Evolutionary conservation across 2,329 filamentous ascomycete genomes (phyloP).

Genomic region (Aureobasidium vineae): DNA sequence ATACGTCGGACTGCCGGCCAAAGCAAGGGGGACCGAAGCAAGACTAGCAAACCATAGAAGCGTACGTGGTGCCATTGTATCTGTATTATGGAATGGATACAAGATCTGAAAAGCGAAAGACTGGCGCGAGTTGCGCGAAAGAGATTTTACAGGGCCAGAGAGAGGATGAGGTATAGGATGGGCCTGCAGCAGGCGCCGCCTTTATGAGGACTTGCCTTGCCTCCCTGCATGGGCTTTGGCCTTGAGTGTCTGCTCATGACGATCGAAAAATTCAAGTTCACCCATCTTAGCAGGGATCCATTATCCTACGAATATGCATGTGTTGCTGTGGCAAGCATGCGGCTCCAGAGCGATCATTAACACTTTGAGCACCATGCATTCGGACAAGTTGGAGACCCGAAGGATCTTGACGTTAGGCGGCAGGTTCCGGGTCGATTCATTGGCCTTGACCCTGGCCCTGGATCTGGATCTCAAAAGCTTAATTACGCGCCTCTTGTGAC

Average conservation of each 20-base stretch:
- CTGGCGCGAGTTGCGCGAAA: background rate
- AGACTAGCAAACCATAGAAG: slow-evolving; percentile 10
- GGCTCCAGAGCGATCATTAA: slow-evolving; percentile 15
- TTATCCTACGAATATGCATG: slow-evolving; percentile 18
- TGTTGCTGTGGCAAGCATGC: slow-evolving; percentile 21
- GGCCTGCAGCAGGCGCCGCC: background rate
- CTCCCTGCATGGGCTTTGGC: slow-evolving; percentile 13
- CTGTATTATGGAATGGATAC: background rate
- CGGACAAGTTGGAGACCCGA: slow-evolving; percentile 10
- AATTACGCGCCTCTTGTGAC: background rate
- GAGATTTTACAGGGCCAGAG: background rate
- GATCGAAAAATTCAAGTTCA: background rate
- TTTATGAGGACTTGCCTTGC: slow-evolving; percentile 4
- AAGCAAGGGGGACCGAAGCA: slow-evolving; percentile 1
- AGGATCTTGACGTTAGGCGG: slow-evolving; percentile 4
- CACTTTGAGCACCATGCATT: background rate
- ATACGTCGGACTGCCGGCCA: slow-evolving; percentile 27
- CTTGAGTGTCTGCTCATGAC: slow-evolving; percentile 8
- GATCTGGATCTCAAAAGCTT: slow-evolving; percentile 4
- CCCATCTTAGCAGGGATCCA: slow-evolving; percentile 7
- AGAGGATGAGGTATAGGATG: background rate
- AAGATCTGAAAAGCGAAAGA: background rate
- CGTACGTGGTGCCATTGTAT: slow-evolving; percentile 2
- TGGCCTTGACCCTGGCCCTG: background rate
- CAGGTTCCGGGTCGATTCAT: background rate